Evolutionary conservation across 164 flowering plant genomes (phyloP).

Genomic region (Vitis cinerea): DNA sequence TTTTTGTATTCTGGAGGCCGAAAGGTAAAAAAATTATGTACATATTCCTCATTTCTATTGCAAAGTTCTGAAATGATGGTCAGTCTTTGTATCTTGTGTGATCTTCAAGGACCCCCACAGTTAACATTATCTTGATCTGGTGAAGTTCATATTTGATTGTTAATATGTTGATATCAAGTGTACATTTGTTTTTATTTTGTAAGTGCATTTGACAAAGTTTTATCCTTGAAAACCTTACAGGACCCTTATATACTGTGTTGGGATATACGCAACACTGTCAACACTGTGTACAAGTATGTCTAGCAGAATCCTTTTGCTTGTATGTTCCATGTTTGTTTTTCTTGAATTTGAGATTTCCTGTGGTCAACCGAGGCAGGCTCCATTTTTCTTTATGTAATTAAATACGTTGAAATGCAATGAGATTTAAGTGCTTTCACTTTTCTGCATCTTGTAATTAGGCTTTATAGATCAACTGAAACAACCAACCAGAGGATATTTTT

Average conservation of each 20-base stretch:
- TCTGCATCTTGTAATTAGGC: slow-evolving; percentile 37
- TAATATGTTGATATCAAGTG: background rate
- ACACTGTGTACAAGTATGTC: slow-evolving; percentile 85
- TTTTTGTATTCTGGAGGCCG: slow-evolving; percentile 88
- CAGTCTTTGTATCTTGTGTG: no score
- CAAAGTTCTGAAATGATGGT: no score
- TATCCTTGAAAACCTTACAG: slow-evolving; percentile 33
- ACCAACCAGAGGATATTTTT: slow-evolving; percentile 88
- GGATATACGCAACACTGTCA: slow-evolving; percentile 82
- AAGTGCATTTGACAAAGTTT: background rate
- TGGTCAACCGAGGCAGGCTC: no score
- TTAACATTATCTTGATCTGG: no score
- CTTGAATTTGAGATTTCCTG: background rate
- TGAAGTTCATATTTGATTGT: no score
- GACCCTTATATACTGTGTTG: slow-evolving; percentile 95
- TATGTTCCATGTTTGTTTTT: background rate
- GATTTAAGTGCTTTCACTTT: background rate
- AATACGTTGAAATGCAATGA: no score
- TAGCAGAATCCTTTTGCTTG: background rate
- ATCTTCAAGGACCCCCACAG: no score
- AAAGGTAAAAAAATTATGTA: slow-evolving; percentile 51
- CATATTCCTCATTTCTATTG: background rate
- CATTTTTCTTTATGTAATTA: no score
- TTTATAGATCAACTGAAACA: slow-evolving; percentile 76
- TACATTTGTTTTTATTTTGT: background rate